Percentiles rank a stretch among this genome's conserved stretches.
Evolutionary conservation across 768 basidiomycete species (phyloP).

Genomic region (Lactarius sp.): DNA sequence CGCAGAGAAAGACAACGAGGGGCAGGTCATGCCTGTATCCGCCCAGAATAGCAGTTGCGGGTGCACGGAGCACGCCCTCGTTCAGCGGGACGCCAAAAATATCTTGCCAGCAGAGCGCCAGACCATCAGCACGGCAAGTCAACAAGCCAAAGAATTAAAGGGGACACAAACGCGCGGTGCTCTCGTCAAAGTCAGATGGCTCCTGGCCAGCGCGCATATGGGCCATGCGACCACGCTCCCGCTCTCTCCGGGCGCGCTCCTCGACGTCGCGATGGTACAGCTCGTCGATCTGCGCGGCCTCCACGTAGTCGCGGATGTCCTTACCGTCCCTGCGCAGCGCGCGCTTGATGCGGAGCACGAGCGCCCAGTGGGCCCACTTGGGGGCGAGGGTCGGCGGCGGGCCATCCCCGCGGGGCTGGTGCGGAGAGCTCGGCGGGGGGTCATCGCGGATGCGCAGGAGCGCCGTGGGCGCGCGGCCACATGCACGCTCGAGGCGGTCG

Average conservation of each 20-base stretch:
- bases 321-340: constrained; percentile 14
- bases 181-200: background rate
- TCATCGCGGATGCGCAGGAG: constrained; percentile 9
- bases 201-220: constrained; percentile 15
- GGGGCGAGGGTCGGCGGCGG: constrained; percentile 11
- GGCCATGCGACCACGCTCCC: constrained; percentile 12
- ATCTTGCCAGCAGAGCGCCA: constrained; percentile 27
- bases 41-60: constrained; percentile 33
- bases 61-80: constrained; percentile 33
- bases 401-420: constrained; percentile 14
- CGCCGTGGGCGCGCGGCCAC: constrained; percentile 10
- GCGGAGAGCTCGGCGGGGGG: constrained; percentile 15
- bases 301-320: constrained; percentile 22
- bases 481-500: constrained; percentile 21
- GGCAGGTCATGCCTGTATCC: constrained; percentile 39
- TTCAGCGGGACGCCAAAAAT: constrained; percentile 37
- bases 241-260: constrained; percentile 21
- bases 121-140: background rate
- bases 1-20: constrained; percentile 37
- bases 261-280: constrained; percentile 17
- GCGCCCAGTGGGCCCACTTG: constrained; percentile 20
- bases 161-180: background rate
- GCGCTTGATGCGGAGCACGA: constrained; percentile 21
- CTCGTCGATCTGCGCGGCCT: constrained; percentile 15
- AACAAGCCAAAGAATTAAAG: background rate